A percentile compares a stretch with the other conserved stretches of the same genome.
Conservation (phyloP, 257 asterid genomes). For the Henckelia pumila region DNA sequence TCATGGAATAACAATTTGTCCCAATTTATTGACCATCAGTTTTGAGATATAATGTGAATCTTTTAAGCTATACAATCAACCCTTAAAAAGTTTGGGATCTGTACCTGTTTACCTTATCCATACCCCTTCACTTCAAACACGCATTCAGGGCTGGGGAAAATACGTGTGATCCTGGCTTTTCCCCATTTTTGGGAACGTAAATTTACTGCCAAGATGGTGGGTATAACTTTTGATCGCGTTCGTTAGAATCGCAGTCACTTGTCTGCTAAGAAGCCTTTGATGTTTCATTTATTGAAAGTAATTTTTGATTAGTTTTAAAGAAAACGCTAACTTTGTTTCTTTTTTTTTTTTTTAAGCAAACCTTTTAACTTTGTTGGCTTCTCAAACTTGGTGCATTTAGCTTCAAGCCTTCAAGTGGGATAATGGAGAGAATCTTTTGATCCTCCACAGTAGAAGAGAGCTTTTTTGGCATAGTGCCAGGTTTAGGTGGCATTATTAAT, state of each 20-base stretch:
- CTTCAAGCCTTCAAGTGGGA: background rate
- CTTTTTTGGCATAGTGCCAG: background rate
- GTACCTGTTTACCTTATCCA: background rate
- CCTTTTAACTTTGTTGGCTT: background rate
- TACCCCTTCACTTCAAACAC: background rate
- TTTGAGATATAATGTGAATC: background rate
- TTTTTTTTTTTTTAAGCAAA: background rate
- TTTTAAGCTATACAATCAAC: background rate
- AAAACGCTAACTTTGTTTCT: background rate
- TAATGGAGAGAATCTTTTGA: background rate
- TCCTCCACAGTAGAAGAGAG: background rate
- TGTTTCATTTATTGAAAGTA: background rate
- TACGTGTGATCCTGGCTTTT: background rate
- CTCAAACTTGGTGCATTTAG: background rate
- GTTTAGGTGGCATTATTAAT: background rate
- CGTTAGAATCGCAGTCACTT: background rate
- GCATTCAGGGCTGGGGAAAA: background rate
- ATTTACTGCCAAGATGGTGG: background rate
- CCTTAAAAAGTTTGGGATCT: background rate
- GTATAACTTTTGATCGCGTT: background rate
- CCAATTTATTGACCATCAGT: background rate
- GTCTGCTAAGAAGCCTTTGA: background rate
- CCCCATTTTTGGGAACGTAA: background rate
- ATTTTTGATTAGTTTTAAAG: background rate
- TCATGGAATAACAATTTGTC: background rate